Percentiles rank a stretch among this genome's conserved stretches.
phyloP scores from a whole-genome alignment of 2,329 filamentous ascomycete species.

The Curvularia lunata region DNA sequence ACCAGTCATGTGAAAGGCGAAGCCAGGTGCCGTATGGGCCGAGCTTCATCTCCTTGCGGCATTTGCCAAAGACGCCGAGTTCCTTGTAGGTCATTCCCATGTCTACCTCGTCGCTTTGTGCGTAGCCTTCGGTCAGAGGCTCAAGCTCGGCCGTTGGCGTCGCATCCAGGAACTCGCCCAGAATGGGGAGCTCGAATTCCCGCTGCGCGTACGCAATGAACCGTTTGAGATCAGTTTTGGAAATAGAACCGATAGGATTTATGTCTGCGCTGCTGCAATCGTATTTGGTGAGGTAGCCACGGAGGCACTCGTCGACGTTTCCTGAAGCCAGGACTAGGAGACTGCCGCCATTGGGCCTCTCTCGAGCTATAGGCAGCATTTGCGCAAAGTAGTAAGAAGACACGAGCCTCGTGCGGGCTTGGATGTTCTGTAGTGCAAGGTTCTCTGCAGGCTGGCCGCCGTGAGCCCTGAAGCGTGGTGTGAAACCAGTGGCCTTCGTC shows the following conservation, averaged over 20 bases:
- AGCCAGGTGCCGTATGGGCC: constrained; percentile 59
- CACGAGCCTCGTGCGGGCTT: constrained; percentile 63
- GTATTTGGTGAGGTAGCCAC: constrained; percentile 73
- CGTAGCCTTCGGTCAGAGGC: constrained; percentile 64
- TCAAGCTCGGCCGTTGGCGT: constrained; percentile 60
- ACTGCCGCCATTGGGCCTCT: constrained; percentile 61
- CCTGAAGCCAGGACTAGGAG: constrained; percentile 71
- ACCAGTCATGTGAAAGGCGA: constrained; percentile 60
- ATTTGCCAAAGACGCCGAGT: constrained; percentile 59
- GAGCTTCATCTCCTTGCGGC: constrained; percentile 62
- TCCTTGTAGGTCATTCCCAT: constrained; percentile 60
- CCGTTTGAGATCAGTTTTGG: constrained; percentile 71
- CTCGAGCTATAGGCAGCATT: constrained; percentile 65
- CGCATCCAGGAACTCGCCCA: constrained; percentile 66
- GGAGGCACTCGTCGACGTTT: constrained; percentile 64
- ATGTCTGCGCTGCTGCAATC: constrained; percentile 60
- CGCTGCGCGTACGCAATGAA: constrained; percentile 67
- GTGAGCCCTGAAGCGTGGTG: constrained; percentile 67
- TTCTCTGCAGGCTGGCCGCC: constrained; percentile 69
- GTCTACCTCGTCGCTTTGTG: constrained; percentile 63
- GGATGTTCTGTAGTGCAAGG: constrained; percentile 14
- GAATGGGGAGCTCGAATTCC: constrained; percentile 67
- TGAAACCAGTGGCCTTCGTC: constrained; percentile 64
- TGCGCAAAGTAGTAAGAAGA: constrained; percentile 69
- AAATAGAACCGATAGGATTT: constrained; percentile 66